Evolutionary conservation across 2,329 filamentous ascomycete genomes (phyloP), one percentile per base, ranked within the genome.

Genomic region (Calonectria crousiana): DNA sequence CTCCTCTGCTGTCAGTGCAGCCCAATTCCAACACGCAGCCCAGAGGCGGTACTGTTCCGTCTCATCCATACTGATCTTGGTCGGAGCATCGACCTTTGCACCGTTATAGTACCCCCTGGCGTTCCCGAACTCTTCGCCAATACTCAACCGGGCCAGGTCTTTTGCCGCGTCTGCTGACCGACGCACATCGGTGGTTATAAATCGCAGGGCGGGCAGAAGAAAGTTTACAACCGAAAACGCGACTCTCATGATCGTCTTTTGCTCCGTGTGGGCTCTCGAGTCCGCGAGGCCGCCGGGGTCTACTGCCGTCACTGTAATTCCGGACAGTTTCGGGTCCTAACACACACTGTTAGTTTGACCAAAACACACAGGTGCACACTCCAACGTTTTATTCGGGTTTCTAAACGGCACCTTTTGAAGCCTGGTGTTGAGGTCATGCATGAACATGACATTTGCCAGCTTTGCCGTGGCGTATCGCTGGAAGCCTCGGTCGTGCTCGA

Each of bases 361-460:
- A 79, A 36, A n/a, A 34, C 32, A 75, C 9, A 6, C 34, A 34
- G 6, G 23, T 16, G 13, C 66, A 62, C 77, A 28, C 26, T 60
- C 41, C 32, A 62, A 16, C 14, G 26, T 30, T 18, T 1, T 23
- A 14, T 16, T 5, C 4, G 26, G 26, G 26, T 41, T 13, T 8
- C 5, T 9, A n/a, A 30, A 16, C 23, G 30, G 30, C 72, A 75
- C 78, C 51, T 75, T 66, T 20, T 68, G 60, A 0, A 81, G 49
- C 13, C 58, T 75, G 11, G n/a, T 23, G 44, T 77, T 79, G 1
- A 80, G 72, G 2, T 81, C 78, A 1, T 79, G 71, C 79, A 80
- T 80, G n/a, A 80, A 79, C 72, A 80, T 75, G 23, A 80, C 72
- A 65, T 80, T 80, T 0, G 75, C 75, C 6, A 81, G 38, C 23